Conservation (phyloP, 169 alveolate genomes). For the Plasmodium knowlesi region DNA sequence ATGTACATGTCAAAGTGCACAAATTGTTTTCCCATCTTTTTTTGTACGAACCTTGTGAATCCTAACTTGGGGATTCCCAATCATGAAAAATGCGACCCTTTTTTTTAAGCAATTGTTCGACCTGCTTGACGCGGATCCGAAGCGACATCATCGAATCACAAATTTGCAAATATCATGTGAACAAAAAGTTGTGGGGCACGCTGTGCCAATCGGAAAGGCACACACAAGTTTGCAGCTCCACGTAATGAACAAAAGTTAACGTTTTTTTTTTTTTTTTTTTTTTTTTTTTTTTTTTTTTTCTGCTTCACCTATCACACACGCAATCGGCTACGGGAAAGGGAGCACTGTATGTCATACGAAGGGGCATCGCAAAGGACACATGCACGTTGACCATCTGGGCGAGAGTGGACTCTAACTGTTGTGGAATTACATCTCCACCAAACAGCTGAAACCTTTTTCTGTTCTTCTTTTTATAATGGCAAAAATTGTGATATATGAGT, state of each 20-base stretch:
- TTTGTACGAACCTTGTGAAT: background rate
- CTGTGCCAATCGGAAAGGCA: background rate
- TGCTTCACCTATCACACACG: background rate
- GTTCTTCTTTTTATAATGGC: constrained; percentile 21
- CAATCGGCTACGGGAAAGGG: background rate
- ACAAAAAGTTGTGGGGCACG: background rate
- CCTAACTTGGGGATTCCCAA: background rate
- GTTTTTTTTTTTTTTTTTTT: background rate
- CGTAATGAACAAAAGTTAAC: background rate
- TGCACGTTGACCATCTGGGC: constrained; percentile 1
- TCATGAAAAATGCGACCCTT: background rate
- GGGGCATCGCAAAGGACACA: constrained; percentile 54
- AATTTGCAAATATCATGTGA: background rate
- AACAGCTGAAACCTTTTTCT: background rate
- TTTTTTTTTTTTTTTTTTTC: background rate
- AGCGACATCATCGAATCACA: background rate
- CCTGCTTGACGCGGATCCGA: background rate
- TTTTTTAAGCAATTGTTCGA: background rate
- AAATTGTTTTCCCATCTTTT: background rate
- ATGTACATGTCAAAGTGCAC: background rate
- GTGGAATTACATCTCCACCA: constrained; percentile 11
- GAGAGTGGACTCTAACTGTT: constrained; percentile 7
- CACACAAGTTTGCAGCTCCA: background rate
- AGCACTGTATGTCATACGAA: background rate
- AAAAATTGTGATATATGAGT: constrained; percentile 43